These are phyloP conservation scores for Arctostaphylos glauca DNA, from an alignment of 148 eudicot genomes.

Conservation along the genomic window DNA sequence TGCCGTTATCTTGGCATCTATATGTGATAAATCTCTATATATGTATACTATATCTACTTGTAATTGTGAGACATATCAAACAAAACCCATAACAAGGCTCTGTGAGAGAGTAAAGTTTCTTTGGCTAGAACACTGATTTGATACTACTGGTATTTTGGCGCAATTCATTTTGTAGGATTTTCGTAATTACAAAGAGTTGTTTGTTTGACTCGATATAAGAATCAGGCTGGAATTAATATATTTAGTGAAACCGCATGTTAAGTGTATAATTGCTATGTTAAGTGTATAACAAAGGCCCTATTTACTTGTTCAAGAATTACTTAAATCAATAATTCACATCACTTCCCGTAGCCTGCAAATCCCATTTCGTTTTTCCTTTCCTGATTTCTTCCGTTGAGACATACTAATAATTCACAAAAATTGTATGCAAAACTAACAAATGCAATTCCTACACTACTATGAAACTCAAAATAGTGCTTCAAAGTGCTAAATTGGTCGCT, in stretches of 20 bases:
- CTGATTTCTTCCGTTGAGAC: too few species aligned
- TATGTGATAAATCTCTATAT: background rate
- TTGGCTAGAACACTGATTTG: background rate
- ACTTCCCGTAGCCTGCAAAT: slow-evolving; percentile 61
- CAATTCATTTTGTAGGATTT: background rate
- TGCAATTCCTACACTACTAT: background rate
- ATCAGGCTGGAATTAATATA: too few species aligned
- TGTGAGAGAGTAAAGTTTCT: background rate
- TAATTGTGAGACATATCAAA: background rate
- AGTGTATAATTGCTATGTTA: background rate
- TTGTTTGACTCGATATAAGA: too few species aligned
- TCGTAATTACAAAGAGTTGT: background rate
- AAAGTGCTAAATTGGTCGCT: background rate
- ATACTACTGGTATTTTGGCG: background rate
- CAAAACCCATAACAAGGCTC: background rate
- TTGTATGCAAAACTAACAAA: too few species aligned
- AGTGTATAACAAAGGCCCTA: too few species aligned
- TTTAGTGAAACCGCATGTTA: too few species aligned
- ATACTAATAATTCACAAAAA: too few species aligned
- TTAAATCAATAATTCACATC: slow-evolving; percentile 29
- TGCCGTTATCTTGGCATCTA: background rate
- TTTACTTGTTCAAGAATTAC: too few species aligned
- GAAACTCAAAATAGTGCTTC: background rate
- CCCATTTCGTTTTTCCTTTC: background rate
- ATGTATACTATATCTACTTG: background rate